phyloP scores from a whole-genome alignment of 495 filamentous ascomycete genomes.

The Penicillium soppii region DNA sequence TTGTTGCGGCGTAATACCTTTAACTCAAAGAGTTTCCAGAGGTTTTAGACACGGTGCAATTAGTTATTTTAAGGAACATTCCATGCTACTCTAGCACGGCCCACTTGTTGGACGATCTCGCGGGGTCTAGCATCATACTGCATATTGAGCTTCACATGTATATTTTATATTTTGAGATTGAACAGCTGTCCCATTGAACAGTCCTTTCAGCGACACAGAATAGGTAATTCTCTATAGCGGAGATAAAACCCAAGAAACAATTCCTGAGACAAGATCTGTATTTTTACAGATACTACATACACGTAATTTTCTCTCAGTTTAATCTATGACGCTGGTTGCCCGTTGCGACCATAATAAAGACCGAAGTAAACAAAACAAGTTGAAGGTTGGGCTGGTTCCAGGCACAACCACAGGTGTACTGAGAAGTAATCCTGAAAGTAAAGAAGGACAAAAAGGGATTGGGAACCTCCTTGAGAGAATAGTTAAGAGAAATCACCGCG shows the following conservation, averaged over 20 bases:
- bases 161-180: too few relatives aligned
- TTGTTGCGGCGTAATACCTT: too few relatives aligned
- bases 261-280: too few relatives aligned
- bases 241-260: too few relatives aligned
- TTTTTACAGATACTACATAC: too few relatives aligned
- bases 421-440: not conserved
- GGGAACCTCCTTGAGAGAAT: not conserved
- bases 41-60: too few relatives aligned
- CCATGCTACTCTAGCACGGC: not conserved
- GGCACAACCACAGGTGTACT: conserved; percentile 14
- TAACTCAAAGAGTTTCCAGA: not conserved
- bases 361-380: conserved; percentile 21
- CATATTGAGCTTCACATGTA: not conserved
- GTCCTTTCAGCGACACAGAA: too few relatives aligned
- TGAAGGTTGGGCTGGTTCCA: conserved; percentile 15
- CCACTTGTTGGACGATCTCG: conserved; percentile 10
- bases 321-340: conserved; percentile 19
- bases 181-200: too few relatives aligned
- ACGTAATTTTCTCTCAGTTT: not conserved
- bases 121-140: not conserved
- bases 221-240: too few relatives aligned
- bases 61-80: not conserved
- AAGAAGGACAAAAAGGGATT: not conserved
- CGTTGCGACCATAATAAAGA: conserved; percentile 17
- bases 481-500: not conserved